phyloP scores from a whole-genome alignment of 371 early-diverging fungal genomes.

The Mortierella sp. region DNA sequence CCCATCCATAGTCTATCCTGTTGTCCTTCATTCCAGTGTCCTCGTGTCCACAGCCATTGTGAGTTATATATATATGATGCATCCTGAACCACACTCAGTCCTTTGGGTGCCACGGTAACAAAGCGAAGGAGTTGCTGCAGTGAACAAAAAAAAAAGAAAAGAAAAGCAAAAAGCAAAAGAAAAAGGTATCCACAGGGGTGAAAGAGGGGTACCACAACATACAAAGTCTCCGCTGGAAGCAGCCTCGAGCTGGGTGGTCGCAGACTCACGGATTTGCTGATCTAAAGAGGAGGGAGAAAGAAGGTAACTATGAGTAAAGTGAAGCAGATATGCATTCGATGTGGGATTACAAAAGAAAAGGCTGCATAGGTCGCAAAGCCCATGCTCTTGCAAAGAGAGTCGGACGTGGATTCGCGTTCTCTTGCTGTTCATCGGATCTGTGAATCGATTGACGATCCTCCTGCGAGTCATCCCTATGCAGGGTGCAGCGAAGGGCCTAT shows the following conservation, averaged over 20 bases:
- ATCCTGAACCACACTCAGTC: neutral
- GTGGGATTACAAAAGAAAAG: neutral
- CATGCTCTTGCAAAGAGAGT: slow-evolving; percentile 3
- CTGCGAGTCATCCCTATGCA: neutral
- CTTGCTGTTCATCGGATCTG: neutral
- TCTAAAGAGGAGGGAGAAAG: slow-evolving; percentile 36
- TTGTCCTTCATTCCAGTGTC: neutral
- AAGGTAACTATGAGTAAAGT: neutral
- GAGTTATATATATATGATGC: neutral
- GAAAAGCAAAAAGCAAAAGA: neutral
- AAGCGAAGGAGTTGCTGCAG: neutral
- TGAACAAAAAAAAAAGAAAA: neutral
- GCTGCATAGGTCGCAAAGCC: slow-evolving; percentile 11
- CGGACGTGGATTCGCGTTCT: slow-evolving; percentile 4
- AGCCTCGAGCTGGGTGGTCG: slow-evolving; percentile 77
- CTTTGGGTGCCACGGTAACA: neutral
- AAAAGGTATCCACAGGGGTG: slow-evolving; percentile 3
- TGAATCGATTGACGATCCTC: neutral
- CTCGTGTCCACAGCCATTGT: neutral
- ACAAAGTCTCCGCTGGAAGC: slow-evolving; percentile 85
- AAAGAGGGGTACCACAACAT: slow-evolving; percentile 27
- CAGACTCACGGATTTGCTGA: slow-evolving; percentile 78
- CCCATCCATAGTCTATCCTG: slow-evolving; percentile 2
- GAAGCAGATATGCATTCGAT: slow-evolving; percentile 5
- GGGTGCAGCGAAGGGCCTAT: too few relatives aligned